These are phyloP conservation scores for Ormosia emarginata DNA, from an alignment of 306 rosid species.

Conservation along the genomic window DNA sequence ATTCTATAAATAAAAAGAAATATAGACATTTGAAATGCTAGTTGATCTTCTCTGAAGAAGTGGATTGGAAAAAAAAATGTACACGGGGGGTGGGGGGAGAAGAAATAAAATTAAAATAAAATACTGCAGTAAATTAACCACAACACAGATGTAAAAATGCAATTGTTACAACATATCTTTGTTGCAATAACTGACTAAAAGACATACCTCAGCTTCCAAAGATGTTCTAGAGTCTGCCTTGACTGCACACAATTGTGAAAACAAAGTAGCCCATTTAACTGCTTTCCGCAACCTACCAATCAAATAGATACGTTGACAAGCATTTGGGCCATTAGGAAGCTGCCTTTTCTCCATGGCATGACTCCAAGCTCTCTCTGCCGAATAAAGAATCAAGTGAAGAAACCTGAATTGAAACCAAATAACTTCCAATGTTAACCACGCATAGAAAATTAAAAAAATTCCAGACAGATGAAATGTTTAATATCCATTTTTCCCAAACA, in stretches of 20 bases:
- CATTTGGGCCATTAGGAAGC: slow-evolving; percentile 90
- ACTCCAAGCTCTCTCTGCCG: slow-evolving; percentile 99
- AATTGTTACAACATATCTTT: background rate
- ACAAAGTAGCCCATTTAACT: slow-evolving; percentile 84
- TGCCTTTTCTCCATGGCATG: slow-evolving; percentile 99
- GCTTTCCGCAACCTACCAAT: slow-evolving; percentile 99
- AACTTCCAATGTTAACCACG: slow-evolving; percentile 11
- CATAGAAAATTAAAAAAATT: background rate
- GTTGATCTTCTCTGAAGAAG: background rate
- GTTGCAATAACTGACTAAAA: slow-evolving; percentile 2
- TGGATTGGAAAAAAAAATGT: background rate
- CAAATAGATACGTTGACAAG: slow-evolving; percentile 80
- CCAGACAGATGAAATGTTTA: background rate
- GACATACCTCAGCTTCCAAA: slow-evolving; percentile 91
- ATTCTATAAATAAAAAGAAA: background rate
- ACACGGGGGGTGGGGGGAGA: background rate
- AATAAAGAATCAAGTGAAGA: slow-evolving; percentile 83
- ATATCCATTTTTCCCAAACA: background rate
- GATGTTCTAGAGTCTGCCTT: slow-evolving; percentile 98
- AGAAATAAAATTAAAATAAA: background rate
- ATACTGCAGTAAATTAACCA: background rate
- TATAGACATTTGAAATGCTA: slow-evolving; percentile 12
- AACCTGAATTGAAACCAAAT: slow-evolving; percentile 60
- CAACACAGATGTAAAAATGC: background rate
- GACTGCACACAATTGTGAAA: slow-evolving; percentile 79